These are phyloP conservation scores for Silene vulgaris DNA, from an alignment of 179 eudicot genomes.

Conservation along the genomic window DNA sequence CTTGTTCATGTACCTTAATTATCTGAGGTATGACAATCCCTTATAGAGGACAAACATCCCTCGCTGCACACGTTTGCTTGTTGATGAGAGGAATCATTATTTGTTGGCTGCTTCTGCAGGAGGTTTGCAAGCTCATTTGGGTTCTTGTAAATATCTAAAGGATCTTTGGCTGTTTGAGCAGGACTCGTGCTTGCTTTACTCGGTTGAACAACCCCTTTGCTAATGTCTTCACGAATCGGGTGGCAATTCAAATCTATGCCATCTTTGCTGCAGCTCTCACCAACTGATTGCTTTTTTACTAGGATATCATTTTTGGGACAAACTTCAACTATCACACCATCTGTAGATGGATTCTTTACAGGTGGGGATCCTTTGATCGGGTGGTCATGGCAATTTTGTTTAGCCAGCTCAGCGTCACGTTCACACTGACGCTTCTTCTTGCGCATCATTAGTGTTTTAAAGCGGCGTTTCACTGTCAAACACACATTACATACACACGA, in stretches of 20 bases:
- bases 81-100: constrained; percentile 26
- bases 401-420: constrained; percentile 49
- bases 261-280: constrained; percentile 43
- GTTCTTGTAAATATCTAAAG: constrained; percentile 30
- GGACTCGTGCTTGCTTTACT: constrained; percentile 34
- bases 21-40: constrained; percentile 10
- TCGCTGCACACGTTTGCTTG: constrained; percentile 21
- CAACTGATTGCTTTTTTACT: constrained; percentile 25
- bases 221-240: constrained; percentile 63
- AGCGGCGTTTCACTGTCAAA: constrained; percentile 76
- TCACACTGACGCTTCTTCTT: constrained; percentile 63
- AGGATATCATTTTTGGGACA: constrained; percentile 23
- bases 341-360: constrained; percentile 23
- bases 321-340: constrained; percentile 26
- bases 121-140: constrained; percentile 30
- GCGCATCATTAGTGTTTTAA: constrained; percentile 78
- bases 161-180: constrained; percentile 33
- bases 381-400: constrained; percentile 32
- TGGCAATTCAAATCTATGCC: constrained; percentile 68
- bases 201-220: constrained; percentile 26
- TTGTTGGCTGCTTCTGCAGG: constrained; percentile 23
- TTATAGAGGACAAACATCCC: constrained; percentile 17
- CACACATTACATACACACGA: constrained; percentile 82
- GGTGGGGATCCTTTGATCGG: constrained; percentile 21
- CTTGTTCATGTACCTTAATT: constrained; percentile 19